Percentiles rank a stretch among this genome's conserved stretches.
These are phyloP conservation scores for Fusarium guadeloupense DNA, from an alignment of 2,329 filamentous ascomycete species.

Conservation along the genomic window DNA sequence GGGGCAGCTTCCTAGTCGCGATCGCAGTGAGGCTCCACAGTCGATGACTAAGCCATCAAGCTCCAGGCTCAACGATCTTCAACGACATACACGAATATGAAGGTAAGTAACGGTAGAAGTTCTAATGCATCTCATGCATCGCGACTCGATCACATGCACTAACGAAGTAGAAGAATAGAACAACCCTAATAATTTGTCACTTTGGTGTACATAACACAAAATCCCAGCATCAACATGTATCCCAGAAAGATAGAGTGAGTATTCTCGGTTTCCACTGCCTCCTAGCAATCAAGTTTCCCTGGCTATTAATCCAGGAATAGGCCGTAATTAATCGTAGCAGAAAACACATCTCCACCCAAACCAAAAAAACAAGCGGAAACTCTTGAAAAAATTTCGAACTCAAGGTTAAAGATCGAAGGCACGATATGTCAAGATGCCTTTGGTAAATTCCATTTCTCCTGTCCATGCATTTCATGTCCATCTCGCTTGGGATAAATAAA, in stretches of 20 bases:
- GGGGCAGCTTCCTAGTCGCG: slow-evolving; percentile 15
- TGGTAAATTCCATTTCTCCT: slow-evolving; percentile 24
- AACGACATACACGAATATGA: neutral
- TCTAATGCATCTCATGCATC: no score
- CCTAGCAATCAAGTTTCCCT: neutral
- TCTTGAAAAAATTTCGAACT: slow-evolving; percentile 8
- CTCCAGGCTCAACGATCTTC: neutral
- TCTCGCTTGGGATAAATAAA: slow-evolving; percentile 18
- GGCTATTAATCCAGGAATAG: slow-evolving; percentile 14
- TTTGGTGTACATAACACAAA: slow-evolving; percentile 10
- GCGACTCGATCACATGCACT: no score
- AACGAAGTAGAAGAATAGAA: no score
- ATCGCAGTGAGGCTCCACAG: slow-evolving; percentile 11
- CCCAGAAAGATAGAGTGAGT: slow-evolving; percentile 1
- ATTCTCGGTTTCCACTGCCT: neutral
- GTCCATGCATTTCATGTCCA: slow-evolving; percentile 28
- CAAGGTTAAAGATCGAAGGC: slow-evolving; percentile 5
- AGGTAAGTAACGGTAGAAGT: no score
- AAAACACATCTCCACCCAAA: slow-evolving; percentile 14
- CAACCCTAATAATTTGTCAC: neutral
- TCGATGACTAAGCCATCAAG: slow-evolving; percentile 27
- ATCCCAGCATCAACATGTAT: neutral
- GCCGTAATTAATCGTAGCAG: slow-evolving; percentile 35
- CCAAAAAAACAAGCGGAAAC: slow-evolving; percentile 7
- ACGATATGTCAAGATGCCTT: slow-evolving; percentile 2